Evolutionary conservation across 441 rosid species (phyloP).

Genomic region (Pelargonium cotyledonis): DNA sequence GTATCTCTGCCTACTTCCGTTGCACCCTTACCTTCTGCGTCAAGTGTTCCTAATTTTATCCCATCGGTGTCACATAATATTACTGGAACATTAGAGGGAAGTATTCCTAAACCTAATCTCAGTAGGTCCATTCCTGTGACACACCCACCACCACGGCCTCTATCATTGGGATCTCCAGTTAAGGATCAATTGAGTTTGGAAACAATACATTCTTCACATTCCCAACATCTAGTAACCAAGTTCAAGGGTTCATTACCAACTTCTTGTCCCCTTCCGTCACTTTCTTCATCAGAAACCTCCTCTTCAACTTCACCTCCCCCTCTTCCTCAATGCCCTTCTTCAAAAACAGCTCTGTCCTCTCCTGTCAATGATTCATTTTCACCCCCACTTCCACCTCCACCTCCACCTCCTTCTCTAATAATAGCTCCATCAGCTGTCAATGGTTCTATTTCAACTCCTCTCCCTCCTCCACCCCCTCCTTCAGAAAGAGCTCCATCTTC

Average conservation of each 20-base stretch:
- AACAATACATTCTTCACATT: no score
- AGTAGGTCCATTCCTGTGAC: no score
- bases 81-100: no score
- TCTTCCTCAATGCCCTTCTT: constrained; percentile 11
- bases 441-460: constrained; percentile 27
- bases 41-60: neutral
- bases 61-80: no score
- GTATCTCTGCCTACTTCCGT: constrained; percentile 30
- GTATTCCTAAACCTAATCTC: no score
- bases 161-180: no score
- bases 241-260: neutral
- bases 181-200: no score
- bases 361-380: constrained; percentile 22
- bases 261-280: neutral
- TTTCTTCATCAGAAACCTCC: constrained; percentile 18
- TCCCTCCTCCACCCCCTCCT: constrained; percentile 23
- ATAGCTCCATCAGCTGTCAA: constrained; percentile 6
- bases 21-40: constrained; percentile 1
- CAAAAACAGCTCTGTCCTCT: constrained; percentile 12
- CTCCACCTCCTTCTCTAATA: no score
- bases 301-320: constrained; percentile 12
- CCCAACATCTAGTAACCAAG: neutral
- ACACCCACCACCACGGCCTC: neutral
- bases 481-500: neutral
- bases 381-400: constrained; percentile 23